Base-by-base conservation (phyloP, 1,284 basidiomycete genomes). In the Pascua sp. region DNA sequence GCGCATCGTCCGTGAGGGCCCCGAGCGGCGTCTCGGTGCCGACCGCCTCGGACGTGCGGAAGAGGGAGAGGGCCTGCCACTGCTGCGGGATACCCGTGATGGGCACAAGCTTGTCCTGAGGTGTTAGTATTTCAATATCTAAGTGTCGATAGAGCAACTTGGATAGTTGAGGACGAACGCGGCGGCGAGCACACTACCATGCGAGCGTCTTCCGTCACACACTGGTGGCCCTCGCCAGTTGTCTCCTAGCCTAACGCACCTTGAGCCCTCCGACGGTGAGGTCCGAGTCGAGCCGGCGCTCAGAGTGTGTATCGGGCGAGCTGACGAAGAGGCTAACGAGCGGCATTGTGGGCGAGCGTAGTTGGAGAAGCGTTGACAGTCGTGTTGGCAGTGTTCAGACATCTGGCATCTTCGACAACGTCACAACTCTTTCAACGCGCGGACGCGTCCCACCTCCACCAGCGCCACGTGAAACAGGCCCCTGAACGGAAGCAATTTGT, bases 301-400 rank as follows among this genome's bases (percentile, higher is more conserved):
- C 92, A 0, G 89, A 91, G 62, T 85, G 86, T 1, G 91, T 94
- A 66, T 93, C 90, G 10, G 86, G 86, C 4, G 91, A 95, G n/a
- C 83, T 73, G 12, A 95, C 86, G 66, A 86, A 91, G 48, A 94
- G 78, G 57, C 82, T 86, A 45, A 90, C 16, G 51, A 56, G 55
- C 15, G 52, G 18, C 54, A 58, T 58, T 47, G 36, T 42, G 43
- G 46, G 36, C 11, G 37, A n/a, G 42, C 18, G 42, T 16, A 44
- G 42, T 16, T 7, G 11, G 5, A 37, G 32, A 3, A 49, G 24
- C 7, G 24, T 32, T 32, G 24, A 32, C 24, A 32, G 24, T 32
- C 24, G 24, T 32, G 24, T 32, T 32, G 24, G 24, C 24, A 32
- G 24, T 32, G 24, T 32, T 32, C 24, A 4, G 24, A 7, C 24